These are phyloP conservation scores for Serpula lacrymans DNA, from an alignment of 768 basidiomycete species.

Conservation along the genomic window DNA sequence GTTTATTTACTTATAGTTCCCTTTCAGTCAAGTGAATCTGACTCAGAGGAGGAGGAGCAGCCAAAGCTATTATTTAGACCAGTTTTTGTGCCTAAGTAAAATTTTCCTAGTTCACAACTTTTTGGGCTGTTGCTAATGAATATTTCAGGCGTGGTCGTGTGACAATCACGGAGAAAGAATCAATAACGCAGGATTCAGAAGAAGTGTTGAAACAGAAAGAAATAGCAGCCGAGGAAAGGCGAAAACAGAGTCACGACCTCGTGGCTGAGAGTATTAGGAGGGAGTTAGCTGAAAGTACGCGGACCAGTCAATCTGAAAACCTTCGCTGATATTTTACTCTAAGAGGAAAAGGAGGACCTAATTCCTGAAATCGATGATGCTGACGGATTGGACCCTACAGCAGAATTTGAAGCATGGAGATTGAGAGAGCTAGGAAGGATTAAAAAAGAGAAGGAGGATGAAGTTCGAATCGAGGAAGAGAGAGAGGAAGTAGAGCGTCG, in stretches of 20 bases:
- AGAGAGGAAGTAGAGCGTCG: slow-evolving; percentile 89
- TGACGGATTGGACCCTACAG: slow-evolving; percentile 85
- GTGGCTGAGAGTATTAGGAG: slow-evolving; percentile 93
- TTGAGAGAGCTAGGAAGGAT: slow-evolving; percentile 91
- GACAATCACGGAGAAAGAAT: slow-evolving; percentile 69
- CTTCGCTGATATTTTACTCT: slow-evolving; percentile 1
- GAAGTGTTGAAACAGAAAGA: slow-evolving; percentile 69
- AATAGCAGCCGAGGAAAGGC: slow-evolving; percentile 74
- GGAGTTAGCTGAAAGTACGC: slow-evolving; percentile 88
- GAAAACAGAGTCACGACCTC: slow-evolving; percentile 85
- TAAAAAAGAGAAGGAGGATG: slow-evolving; percentile 90
- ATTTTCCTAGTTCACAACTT: slow-evolving; percentile 6
- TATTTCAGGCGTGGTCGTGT: slow-evolving; percentile 62
- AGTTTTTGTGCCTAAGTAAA: slow-evolving; percentile 92
- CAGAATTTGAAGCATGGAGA: slow-evolving; percentile 96
- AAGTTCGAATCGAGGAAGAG: slow-evolving; percentile 76
- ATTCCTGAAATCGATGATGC: slow-evolving; percentile 92
- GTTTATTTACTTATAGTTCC: slow-evolving; percentile 15
- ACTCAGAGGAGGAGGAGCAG: slow-evolving; percentile 72
- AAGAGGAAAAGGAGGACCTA: slow-evolving; percentile 86
- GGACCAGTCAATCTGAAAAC: not conserved
- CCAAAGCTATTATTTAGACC: slow-evolving; percentile 82
- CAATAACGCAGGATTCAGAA: slow-evolving; percentile 69
- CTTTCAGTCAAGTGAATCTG: slow-evolving; percentile 79
- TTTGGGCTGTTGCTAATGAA: slow-evolving; percentile 3